phyloP scores from a whole-genome alignment of 768 basidiomycete genomes.

The Podaxis sp. region DNA sequence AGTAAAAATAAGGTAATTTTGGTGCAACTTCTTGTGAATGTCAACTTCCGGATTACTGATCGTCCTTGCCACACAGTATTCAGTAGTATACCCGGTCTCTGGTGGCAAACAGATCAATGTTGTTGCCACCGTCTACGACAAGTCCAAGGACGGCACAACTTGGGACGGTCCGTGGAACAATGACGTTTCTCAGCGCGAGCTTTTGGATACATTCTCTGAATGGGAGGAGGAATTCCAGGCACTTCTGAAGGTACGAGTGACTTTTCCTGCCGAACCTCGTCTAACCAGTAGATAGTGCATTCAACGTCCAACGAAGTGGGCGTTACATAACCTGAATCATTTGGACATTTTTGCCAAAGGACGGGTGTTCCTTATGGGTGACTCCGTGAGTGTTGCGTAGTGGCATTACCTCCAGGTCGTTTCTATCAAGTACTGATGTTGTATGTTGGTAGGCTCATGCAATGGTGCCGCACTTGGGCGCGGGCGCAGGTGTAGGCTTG shows the following conservation, averaged over 20 bases:
- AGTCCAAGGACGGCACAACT: conserved; percentile 33
- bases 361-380: conserved; percentile 24
- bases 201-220: conserved; percentile 34
- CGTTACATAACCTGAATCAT: conserved; percentile 20
- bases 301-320: conserved; percentile 22
- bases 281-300: conserved; percentile 18
- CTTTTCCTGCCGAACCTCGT: not conserved
- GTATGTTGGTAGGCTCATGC: conserved; percentile 36
- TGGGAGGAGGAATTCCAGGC: conserved; percentile 49
- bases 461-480: conserved; percentile 48
- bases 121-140: conserved; percentile 35
- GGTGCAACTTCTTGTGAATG: too few species aligned
- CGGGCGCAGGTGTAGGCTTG: conserved; percentile 49
- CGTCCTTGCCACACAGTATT: conserved; percentile 32
- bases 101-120: conserved; percentile 50
- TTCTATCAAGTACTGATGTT: not conserved
- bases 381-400: conserved; percentile 20
- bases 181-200: conserved; percentile 32
- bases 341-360: conserved; percentile 20
- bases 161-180: conserved; percentile 23
- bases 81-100: conserved; percentile 52
- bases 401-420: not conserved
- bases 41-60: too few species aligned
- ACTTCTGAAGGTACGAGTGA: conserved; percentile 26
- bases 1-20: not conserved